Base-by-base conservation (phyloP, 108 stramenopile species). In the Skeletonema marinoi region DNA sequence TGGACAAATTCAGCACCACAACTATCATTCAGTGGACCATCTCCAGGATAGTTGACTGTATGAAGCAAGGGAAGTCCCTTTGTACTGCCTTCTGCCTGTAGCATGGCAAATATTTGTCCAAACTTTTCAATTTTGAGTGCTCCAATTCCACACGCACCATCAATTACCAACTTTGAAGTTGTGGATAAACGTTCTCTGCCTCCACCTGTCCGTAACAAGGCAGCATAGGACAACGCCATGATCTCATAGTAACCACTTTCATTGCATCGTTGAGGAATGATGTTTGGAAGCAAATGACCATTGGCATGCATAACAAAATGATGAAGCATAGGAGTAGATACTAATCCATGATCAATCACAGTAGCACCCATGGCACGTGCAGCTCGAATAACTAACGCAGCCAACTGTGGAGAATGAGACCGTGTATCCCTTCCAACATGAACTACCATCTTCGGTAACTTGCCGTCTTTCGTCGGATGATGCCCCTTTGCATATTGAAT, bases 1-100 rank as follows among this genome's bases (percentile, higher is more conserved):
- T 99, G 98, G 3, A 94, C 98, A 79, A 88, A 87, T 78, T 98
- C 98, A 17, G 98, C 97, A 32, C 98, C 99, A 76, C 97, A 98
- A 31, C 85, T 80, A 12, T 90, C 86, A 78, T 99, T 99, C 30
- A 98, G 80, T 17, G 90, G 88, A 13, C 90, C 92, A 30, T 91
- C 81, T 36, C 74, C 82, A 5, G 90, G 89, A 29, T 67, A 78
- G 70, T 97, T 97, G 58, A 81, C 73, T 0, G 83, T 73, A 9
- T 56, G 61, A 32, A 96, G 70, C 67, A 39, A 25, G 30, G 74
- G 77, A 11, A 78, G 42, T 16, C 66, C 65, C 32, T 48, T 50
- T 0, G 60, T 30, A 51, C 74, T 64, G n/a, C 71, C 70, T 70
- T 85, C 79, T 1, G 74, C 87, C 10, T 35, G 33, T n/a, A 86